phyloP scores from a whole-genome alignment of 2,329 filamentous ascomycete species.

The Talaromyces sp. region DNA sequence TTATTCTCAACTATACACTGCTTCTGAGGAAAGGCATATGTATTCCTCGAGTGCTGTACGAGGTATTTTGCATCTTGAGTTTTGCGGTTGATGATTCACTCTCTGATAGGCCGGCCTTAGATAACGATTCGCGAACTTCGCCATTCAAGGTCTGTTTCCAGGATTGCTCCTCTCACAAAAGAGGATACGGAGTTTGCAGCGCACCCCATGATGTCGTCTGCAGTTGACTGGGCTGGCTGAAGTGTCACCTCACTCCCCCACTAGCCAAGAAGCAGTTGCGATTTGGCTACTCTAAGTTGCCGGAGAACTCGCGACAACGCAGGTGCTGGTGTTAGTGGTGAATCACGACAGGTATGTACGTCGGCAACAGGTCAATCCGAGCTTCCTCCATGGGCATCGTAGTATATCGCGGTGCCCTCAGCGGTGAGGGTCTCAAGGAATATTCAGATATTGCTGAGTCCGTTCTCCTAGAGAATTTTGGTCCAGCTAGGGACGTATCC shows the following conservation, averaged over 20 bases:
- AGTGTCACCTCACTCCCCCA: not conserved
- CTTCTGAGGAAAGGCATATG: not conserved
- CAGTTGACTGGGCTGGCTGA: not conserved
- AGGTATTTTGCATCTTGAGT: not conserved
- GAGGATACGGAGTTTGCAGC: not conserved
- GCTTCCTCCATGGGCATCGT: not conserved
- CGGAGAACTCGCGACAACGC: not conserved
- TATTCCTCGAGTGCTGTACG: not conserved
- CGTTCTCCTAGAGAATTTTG: not conserved
- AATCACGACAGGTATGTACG: not conserved
- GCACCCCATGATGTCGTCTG: not conserved
- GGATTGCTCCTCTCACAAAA: not conserved
- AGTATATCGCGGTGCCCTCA: not conserved
- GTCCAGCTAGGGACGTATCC: not conserved
- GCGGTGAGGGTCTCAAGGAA: not conserved
- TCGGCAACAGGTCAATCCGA: not conserved
- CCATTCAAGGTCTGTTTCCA: not conserved
- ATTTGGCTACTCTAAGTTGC: not conserved
- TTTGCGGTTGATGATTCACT: not conserved
- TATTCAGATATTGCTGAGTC: not conserved
- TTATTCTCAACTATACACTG: not conserved
- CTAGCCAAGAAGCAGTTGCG: not conserved
- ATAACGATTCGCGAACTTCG: not conserved
- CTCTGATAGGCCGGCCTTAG: not conserved
- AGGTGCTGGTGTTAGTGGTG: not conserved